Evolutionary conservation across 495 filamentous ascomycete species (phyloP).

Genomic region (Penicillium ochrochloron): DNA sequence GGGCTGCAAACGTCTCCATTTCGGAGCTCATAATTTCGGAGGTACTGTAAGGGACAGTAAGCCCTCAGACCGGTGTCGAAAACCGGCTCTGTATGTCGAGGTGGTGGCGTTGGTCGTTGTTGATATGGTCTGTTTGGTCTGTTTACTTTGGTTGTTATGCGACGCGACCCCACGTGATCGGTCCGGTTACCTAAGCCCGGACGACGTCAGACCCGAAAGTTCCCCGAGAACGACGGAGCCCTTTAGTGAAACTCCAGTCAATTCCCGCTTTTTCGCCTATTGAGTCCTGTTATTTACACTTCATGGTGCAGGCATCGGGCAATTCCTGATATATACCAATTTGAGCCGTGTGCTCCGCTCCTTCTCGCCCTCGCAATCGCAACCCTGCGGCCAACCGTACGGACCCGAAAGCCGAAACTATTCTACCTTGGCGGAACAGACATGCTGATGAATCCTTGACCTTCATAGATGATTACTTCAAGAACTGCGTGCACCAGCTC

Average conservation of each 20-base stretch:
- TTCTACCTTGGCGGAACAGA: constrained; percentile 11
- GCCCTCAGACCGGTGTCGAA: constrained; percentile 7
- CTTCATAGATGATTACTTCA: constrained; percentile 30
- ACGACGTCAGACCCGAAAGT: constrained; percentile 33
- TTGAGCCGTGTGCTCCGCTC: constrained; percentile 39
- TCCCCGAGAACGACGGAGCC: constrained; percentile 14
- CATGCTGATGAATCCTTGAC: constrained; percentile 11
- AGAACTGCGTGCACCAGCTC: constrained; percentile 30
- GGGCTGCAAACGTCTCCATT: constrained; percentile 69
- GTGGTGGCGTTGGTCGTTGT: constrained; percentile 24
- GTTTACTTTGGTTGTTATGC: constrained; percentile 45
- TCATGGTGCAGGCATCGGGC: constrained; percentile 35
- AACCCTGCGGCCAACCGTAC: constrained; percentile 45
- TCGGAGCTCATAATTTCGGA: constrained; percentile 36
- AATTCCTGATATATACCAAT: constrained; percentile 23
- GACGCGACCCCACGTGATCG: constrained; percentile 39
- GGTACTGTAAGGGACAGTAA: constrained; percentile 11
- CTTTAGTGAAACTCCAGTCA: constrained; percentile 14
- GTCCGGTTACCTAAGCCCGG: constrained; percentile 26
- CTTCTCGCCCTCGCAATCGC: constrained; percentile 24
- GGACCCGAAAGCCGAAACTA: constrained; percentile 19
- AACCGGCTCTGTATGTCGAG: constrained; percentile 15
- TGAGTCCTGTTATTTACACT: constrained; percentile 20
- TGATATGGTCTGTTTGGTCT: constrained; percentile 38
- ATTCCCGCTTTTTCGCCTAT: constrained; percentile 16